phyloP scores from a whole-genome alignment of 129 eudicot genomes.

The Tagetes erecta region DNA sequence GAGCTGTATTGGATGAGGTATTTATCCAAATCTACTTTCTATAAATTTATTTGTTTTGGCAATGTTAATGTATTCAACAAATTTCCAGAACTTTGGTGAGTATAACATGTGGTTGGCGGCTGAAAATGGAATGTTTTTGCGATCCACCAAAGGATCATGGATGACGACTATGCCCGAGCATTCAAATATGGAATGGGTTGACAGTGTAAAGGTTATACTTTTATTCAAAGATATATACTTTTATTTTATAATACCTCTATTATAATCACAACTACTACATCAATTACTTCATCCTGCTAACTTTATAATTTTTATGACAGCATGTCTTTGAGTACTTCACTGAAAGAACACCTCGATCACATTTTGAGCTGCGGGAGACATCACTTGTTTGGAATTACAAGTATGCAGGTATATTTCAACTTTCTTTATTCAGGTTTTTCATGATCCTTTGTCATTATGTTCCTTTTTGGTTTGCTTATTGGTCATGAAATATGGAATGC shows the following conservation, averaged over 20 bases:
- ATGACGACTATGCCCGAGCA: slow-evolving; percentile 99
- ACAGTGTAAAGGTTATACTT: slow-evolving; percentile 61
- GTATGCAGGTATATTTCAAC: slow-evolving; percentile 66
- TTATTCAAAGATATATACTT: neutral
- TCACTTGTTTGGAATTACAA: slow-evolving; percentile 98
- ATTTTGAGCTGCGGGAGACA: slow-evolving; percentile 79
- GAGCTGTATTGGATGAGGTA: slow-evolving; percentile 79
- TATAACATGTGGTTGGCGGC: slow-evolving; percentile 97
- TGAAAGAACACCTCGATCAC: slow-evolving; percentile 94
- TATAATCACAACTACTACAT: neutral
- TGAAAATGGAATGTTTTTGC: slow-evolving; percentile 92
- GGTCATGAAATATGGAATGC: slow-evolving; percentile 27
- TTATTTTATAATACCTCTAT: neutral
- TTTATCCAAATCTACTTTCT: neutral
- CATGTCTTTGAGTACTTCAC: slow-evolving; percentile 95
- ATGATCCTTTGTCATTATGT: slow-evolving; percentile 8
- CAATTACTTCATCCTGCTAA: neutral
- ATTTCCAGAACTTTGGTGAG: slow-evolving; percentile 69
- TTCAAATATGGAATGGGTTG: slow-evolving; percentile 92
- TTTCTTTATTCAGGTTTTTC: slow-evolving; percentile 10
- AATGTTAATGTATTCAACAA: slow-evolving; percentile 21
- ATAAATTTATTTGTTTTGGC: neutral
- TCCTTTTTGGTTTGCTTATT: slow-evolving; percentile 18
- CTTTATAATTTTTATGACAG: slow-evolving; percentile 44
- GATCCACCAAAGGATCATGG: slow-evolving; percentile 83